Percentiles rank a stretch among this genome's conserved stretches.
phyloP scores from a whole-genome alignment of 108 stramenopile genomes.

The Cyclotella distinguenda region DNA sequence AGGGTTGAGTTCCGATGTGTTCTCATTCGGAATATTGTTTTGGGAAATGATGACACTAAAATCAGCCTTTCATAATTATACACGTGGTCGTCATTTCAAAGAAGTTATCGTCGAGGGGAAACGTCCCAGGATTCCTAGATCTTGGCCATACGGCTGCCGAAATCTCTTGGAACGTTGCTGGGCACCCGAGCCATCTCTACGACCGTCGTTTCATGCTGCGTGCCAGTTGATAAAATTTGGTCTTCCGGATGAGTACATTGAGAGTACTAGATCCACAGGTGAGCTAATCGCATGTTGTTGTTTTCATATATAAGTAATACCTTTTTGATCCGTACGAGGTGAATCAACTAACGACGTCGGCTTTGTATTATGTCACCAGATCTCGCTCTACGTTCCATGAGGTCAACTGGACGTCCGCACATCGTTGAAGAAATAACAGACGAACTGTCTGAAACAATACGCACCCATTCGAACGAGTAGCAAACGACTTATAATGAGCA shows the following conservation, averaged over 20 bases:
- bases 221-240: slow-evolving; percentile 39
- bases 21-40: slow-evolving; percentile 32
- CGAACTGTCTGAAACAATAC: too few species aligned
- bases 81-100: slow-evolving; percentile 22
- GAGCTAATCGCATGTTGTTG: not conserved
- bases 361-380: too few species aligned
- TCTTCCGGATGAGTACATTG: slow-evolving; percentile 17
- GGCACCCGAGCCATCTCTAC: slow-evolving; percentile 12
- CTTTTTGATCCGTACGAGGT: too few species aligned
- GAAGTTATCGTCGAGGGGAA: slow-evolving; percentile 37
- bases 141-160: slow-evolving; percentile 31
- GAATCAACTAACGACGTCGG: too few species aligned
- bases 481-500: too few species aligned
- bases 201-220: slow-evolving; percentile 30
- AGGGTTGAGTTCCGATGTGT: slow-evolving; percentile 37
- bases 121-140: slow-evolving; percentile 27
- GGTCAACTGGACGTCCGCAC: slow-evolving; percentile 2
- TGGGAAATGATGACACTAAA: slow-evolving; percentile 45
- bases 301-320: too few species aligned
- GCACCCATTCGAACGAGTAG: too few species aligned
- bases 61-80: slow-evolving; percentile 29
- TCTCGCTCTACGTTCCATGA: not conserved
- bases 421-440: too few species aligned
- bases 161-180: slow-evolving; percentile 40
- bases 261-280: slow-evolving; percentile 22